These are phyloP conservation scores for Sporothrix phasma DNA, from an alignment of 2,329 filamentous ascomycete species.

Conservation along the genomic window DNA sequence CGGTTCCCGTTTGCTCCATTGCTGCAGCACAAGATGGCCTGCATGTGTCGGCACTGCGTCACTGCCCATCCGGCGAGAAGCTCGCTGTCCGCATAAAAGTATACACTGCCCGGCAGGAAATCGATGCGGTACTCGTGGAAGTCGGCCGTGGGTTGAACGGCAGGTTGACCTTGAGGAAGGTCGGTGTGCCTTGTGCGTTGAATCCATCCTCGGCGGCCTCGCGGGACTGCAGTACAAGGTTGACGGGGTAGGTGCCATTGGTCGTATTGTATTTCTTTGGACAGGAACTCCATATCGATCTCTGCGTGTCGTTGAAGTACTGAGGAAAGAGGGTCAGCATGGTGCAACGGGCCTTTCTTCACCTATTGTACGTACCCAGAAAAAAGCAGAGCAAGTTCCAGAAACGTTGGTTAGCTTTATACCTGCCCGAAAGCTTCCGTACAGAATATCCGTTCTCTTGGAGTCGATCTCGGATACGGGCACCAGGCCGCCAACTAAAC, in stretches of 20 bases:
- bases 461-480: conserved; percentile 56
- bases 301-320: conserved; percentile 75
- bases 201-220: conserved; percentile 48
- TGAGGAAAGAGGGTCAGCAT: conserved; percentile 24
- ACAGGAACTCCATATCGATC: conserved; percentile 73
- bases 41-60: conserved; percentile 47
- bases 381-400: conserved; percentile 70
- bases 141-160: conserved; percentile 51
- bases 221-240: conserved; percentile 65
- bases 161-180: conserved; percentile 48
- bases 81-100: conserved; percentile 58
- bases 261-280: conserved; percentile 47
- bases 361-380: conserved; percentile 49
- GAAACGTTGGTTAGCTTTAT: conserved; percentile 52
- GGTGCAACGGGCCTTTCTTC: neutral
- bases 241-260: conserved; percentile 48
- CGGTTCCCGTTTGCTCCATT: conserved; percentile 69
- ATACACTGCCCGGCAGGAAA: conserved; percentile 51
- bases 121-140: conserved; percentile 78
- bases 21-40: conserved; percentile 61
- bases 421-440: conserved; percentile 58
- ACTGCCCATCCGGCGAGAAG: conserved; percentile 47
- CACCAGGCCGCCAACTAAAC: conserved; percentile 41
- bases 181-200: conserved; percentile 50
- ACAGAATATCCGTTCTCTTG: conserved; percentile 50